These are phyloP conservation scores for Xanthoconium stramineum DNA, from an alignment of 768 basidiomycete species.

Conservation along the genomic window DNA sequence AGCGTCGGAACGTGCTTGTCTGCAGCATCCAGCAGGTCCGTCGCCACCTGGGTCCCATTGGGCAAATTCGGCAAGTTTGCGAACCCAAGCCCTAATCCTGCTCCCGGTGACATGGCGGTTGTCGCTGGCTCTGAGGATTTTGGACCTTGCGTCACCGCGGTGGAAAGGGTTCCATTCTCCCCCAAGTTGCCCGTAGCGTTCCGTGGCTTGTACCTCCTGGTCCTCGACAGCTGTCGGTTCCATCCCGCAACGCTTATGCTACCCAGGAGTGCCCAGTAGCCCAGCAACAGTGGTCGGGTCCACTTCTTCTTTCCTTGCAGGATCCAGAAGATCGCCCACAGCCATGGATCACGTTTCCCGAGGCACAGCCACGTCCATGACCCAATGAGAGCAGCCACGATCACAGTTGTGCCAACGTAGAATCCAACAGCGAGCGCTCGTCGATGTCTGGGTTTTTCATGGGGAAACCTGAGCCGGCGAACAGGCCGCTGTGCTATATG, in stretches of 20 bases:
- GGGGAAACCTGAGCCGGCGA: slow-evolving; percentile 74
- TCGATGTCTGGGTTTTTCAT: slow-evolving; percentile 79
- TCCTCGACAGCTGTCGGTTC: slow-evolving; percentile 85
- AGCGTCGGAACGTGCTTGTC: slow-evolving; percentile 90
- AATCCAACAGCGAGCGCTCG: slow-evolving; percentile 83
- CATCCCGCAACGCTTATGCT: slow-evolving; percentile 89
- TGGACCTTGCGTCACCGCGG: slow-evolving; percentile 23
- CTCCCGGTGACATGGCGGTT: slow-evolving; percentile 13
- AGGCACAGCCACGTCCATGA: slow-evolving; percentile 92
- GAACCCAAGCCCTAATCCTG: slow-evolving; percentile 34
- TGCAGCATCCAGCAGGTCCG: slow-evolving; percentile 73
- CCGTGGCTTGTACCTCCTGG: slow-evolving; percentile 61
- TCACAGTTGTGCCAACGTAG: slow-evolving; percentile 69
- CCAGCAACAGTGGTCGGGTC: slow-evolving; percentile 73
- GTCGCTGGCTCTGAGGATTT: slow-evolving; percentile 16
- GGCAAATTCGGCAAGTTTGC: slow-evolving; percentile 49
- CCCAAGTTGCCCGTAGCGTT: slow-evolving; percentile 32
- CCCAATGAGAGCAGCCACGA: slow-evolving; percentile 82
- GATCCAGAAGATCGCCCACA: slow-evolving; percentile 79
- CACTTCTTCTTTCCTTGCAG: slow-evolving; percentile 73
- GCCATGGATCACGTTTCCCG: slow-evolving; percentile 78
- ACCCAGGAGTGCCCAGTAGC: slow-evolving; percentile 82
- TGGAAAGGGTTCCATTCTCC: slow-evolving; percentile 34
- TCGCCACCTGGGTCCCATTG: slow-evolving; percentile 58
- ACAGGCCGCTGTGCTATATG: slow-evolving; percentile 86